Percentiles rank a stretch among this genome's conserved stretches.
These are phyloP conservation scores for Solanum microdontum DNA, from an alignment of 257 asterid genomes.

Conservation along the genomic window DNA sequence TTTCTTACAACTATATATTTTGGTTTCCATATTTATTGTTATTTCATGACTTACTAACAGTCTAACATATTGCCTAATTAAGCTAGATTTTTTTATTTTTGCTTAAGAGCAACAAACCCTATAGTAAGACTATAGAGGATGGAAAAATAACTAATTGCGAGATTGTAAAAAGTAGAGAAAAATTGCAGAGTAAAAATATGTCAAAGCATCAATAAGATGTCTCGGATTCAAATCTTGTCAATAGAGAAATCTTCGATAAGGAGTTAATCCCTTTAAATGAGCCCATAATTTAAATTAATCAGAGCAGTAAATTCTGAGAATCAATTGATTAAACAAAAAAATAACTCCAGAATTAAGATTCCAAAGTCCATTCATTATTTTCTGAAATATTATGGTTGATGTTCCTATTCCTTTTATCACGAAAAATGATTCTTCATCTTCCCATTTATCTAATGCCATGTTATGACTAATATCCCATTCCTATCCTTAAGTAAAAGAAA, in stretches of 20 bases:
- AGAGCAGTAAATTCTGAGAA: neutral
- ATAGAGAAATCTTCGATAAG: neutral
- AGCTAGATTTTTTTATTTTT: neutral
- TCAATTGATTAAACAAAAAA: neutral
- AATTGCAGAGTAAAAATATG: neutral
- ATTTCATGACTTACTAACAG: neutral
- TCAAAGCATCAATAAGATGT: neutral
- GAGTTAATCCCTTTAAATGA: neutral
- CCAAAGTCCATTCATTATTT: slow-evolving; percentile 16
- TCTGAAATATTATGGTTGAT: neutral
- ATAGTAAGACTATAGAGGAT: no score
- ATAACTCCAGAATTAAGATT: slow-evolving; percentile 4
- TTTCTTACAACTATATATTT: neutral
- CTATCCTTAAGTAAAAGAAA: neutral
- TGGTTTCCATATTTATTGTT: neutral
- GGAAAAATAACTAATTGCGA: no score
- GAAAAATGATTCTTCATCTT: slow-evolving; percentile 2
- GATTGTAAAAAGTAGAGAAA: no score
- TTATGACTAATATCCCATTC: slow-evolving; percentile 2
- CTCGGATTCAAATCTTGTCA: neutral
- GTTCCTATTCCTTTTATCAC: slow-evolving; percentile 3
- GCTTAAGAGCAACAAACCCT: no score
- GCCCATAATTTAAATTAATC: neutral
- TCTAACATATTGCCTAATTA: neutral
- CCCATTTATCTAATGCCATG: slow-evolving; percentile 14